A percentile compares a stretch with the other conserved stretches of the same genome.
Evolutionary conservation across 257 asterid genomes (phyloP).

Genomic region (Pogostemon cablin): DNA sequence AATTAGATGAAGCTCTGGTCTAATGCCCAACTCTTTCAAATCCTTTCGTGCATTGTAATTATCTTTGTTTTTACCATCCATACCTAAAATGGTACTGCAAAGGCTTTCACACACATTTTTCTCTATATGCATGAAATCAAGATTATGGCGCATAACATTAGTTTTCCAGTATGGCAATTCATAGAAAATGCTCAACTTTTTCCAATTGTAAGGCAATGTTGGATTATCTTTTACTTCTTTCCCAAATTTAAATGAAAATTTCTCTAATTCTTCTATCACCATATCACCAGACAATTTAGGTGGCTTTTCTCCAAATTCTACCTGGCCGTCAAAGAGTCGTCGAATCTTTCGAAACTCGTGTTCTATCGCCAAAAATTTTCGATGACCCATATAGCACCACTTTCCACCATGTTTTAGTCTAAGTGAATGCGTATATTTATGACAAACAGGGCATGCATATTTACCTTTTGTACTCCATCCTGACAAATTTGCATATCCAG

Average conservation of each 20-base stretch:
- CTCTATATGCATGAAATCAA: constrained; percentile 8
- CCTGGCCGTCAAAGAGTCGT: not conserved
- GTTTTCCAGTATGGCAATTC: not conserved
- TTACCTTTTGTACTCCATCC: constrained; percentile 8
- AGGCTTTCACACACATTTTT: not conserved
- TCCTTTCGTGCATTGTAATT: too few species aligned
- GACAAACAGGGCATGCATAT: not conserved
- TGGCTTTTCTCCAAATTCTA: not conserved
- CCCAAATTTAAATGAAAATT: not conserved
- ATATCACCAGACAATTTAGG: not conserved
- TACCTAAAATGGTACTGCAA: not conserved
- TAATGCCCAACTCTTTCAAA: not conserved
- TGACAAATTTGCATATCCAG: not conserved
- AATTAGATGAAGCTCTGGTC: not conserved
- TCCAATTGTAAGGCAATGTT: not conserved
- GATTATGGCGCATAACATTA: not conserved
- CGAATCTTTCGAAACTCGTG: not conserved
- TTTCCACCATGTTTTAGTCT: not conserved
- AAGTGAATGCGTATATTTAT: not conserved
- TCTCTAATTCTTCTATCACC: not conserved
- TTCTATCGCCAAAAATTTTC: not conserved
- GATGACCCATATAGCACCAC: not conserved
- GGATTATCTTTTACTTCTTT: not conserved
- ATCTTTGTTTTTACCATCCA: too few species aligned
- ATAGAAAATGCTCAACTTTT: too few species aligned